A percentile compares a stretch with the other conserved stretches of the same genome.
These are phyloP conservation scores for Tricholoma hemisulphureum DNA, from an alignment of 768 basidiomycete species.

Conservation along the genomic window DNA sequence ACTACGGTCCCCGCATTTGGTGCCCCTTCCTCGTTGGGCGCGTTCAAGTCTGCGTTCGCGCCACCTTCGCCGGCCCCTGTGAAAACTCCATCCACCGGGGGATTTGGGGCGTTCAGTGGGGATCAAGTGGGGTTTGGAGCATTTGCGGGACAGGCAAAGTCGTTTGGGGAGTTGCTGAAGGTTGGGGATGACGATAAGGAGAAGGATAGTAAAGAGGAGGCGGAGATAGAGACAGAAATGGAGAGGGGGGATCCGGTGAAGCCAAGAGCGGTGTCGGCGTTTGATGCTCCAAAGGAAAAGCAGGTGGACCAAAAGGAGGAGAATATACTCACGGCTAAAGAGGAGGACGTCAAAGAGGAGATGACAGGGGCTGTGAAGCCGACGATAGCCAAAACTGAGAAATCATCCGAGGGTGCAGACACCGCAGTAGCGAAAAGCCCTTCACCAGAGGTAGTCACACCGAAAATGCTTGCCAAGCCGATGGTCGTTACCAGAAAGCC, in stretches of 20 bases:
- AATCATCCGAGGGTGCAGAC: neutral
- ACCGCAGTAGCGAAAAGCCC: neutral
- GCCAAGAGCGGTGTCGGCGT: neutral
- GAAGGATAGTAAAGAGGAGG: neutral
- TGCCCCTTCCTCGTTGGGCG: conserved; percentile 35
- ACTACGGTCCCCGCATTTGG: conserved; percentile 38
- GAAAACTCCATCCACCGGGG: conserved; percentile 34
- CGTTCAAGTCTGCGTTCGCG: conserved; percentile 31
- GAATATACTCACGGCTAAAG: no score
- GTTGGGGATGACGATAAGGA: conserved; percentile 28
- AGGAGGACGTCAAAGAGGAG: neutral
- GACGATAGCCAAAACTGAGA: no score
- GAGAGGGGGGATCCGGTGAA: conserved; percentile 18
- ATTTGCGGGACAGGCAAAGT: conserved; percentile 41
- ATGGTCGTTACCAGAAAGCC: neutral
- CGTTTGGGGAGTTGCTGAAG: conserved; percentile 65
- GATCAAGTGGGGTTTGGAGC: conserved; percentile 41
- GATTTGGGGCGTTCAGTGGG: conserved; percentile 54
- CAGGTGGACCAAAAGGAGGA: neutral
- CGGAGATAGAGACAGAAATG: neutral
- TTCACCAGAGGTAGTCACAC: neutral
- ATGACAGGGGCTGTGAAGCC: neutral
- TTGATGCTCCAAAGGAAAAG: conserved; percentile 1
- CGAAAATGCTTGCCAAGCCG: neutral
- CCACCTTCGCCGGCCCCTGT: conserved; percentile 23